Percentiles rank a stretch among this genome's conserved stretches.
phyloP scores from a whole-genome alignment of 2,329 filamentous ascomycete species.

The Colletotrichum sp. region DNA sequence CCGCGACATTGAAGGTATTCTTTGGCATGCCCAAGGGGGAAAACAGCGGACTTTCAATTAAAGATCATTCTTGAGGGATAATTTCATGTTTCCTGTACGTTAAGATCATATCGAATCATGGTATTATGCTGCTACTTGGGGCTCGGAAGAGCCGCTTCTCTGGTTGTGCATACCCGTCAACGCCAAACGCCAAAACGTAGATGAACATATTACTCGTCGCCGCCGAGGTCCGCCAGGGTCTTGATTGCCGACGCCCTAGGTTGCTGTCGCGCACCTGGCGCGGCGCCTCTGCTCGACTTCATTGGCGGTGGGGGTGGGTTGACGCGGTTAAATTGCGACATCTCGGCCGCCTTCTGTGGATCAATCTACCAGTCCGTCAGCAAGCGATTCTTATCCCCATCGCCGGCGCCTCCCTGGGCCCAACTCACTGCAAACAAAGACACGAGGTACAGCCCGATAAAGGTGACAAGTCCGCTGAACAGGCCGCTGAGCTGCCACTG shows the following conservation, averaged over 20 bases:
- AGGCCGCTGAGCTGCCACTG: slow-evolving; percentile 44
- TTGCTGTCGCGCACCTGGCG: background rate
- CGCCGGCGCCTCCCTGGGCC: background rate
- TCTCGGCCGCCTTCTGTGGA: slow-evolving; percentile 65
- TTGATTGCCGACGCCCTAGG: slow-evolving; percentile 46
- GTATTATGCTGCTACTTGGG: too few species aligned
- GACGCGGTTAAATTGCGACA: slow-evolving; percentile 62
- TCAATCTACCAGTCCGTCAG: slow-evolving; percentile 52
- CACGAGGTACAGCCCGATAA: slow-evolving; percentile 65
- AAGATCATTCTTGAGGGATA: too few species aligned
- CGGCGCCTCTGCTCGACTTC: slow-evolving; percentile 20
- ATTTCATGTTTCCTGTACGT: too few species aligned
- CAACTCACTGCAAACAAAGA: slow-evolving; percentile 64
- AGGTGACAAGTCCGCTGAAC: slow-evolving; percentile 54
- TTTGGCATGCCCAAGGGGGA: too few species aligned
- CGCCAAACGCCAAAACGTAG: background rate
- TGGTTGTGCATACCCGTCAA: background rate
- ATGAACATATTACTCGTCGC: slow-evolving; percentile 11
- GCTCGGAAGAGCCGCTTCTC: too few species aligned
- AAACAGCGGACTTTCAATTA: too few species aligned
- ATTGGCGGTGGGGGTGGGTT: slow-evolving; percentile 35
- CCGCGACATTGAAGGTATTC: too few species aligned
- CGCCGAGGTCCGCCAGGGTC: slow-evolving; percentile 59
- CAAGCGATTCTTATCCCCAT: background rate
- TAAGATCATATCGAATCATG: too few species aligned